Conservation (phyloP, 2,329 filamentous ascomycete genomes). For the Lecanicillium sp. region DNA sequence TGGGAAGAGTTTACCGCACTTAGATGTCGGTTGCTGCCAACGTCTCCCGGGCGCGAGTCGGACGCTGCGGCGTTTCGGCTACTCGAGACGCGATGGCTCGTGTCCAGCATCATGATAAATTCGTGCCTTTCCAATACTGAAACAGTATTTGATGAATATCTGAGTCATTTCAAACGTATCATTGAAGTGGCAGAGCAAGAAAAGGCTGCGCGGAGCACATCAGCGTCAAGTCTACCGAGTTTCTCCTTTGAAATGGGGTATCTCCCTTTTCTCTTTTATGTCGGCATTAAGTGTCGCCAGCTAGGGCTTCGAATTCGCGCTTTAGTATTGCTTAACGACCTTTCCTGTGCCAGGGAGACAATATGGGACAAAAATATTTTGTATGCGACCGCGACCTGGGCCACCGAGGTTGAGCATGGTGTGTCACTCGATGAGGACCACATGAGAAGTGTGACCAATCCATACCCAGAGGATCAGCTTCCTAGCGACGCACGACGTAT, state of each 20-base stretch:
- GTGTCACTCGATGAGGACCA: background rate
- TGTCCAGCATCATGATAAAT: constrained; percentile 24
- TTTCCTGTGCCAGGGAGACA: constrained; percentile 24
- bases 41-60: constrained; percentile 2
- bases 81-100: constrained; percentile 21
- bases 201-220: constrained; percentile 21
- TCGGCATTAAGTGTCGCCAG: constrained; percentile 30
- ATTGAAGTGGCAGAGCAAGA: constrained; percentile 17
- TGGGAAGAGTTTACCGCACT: constrained; percentile 16
- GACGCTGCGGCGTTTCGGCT: constrained; percentile 9
- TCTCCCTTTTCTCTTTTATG: constrained; percentile 27
- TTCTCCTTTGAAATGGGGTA: constrained; percentile 30
- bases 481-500: background rate
- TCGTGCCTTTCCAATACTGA: constrained; percentile 22
- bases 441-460: background rate
- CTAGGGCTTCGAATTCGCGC: constrained; percentile 25
- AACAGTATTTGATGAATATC: constrained; percentile 23
- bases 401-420: constrained; percentile 31
- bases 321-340: constrained; percentile 20
- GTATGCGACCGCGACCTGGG: constrained; percentile 20
- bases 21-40: constrained; percentile 1
- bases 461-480: background rate
- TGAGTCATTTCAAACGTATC: constrained; percentile 21
- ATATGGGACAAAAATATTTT: constrained; percentile 27
- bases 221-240: background rate